phyloP scores from a whole-genome alignment of 257 asterid genomes.

The Forsythia viridissima region DNA sequence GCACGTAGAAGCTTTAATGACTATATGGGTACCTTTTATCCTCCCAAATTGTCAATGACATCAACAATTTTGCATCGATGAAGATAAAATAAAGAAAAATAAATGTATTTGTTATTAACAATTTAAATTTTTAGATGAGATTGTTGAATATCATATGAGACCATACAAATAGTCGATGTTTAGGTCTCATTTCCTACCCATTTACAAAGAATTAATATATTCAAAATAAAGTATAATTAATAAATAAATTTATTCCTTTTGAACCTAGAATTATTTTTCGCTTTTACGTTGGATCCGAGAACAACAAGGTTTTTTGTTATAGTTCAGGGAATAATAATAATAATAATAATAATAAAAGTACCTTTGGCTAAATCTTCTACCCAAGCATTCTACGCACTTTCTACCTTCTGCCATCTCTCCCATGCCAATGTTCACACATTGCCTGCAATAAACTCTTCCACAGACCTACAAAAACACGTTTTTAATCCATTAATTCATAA shows the following conservation, averaged over 20 bases:
- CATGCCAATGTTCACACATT: constrained; percentile 71
- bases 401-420: constrained; percentile 83
- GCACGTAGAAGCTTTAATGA: background rate
- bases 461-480: constrained; percentile 43
- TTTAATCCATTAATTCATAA: background rate
- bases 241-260: too few relatives aligned
- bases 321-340: too few relatives aligned
- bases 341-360: background rate
- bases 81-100: background rate
- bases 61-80: background rate
- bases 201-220: too few relatives aligned
- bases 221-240: too few relatives aligned
- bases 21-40: background rate
- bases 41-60: background rate
- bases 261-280: background rate
- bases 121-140: too few relatives aligned
- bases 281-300: too few relatives aligned
- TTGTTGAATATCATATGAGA: too few relatives aligned
- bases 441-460: constrained; percentile 80
- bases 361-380: constrained; percentile 84
- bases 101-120: background rate
- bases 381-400: constrained; percentile 70
- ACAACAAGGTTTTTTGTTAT: too few relatives aligned
- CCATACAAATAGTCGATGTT: too few relatives aligned
- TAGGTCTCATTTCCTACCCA: too few relatives aligned